Percentiles rank a stretch among this genome's conserved stretches.
phyloP scores from a whole-genome alignment of 148 eudicot species.

The Diospyros kaki region DNA sequence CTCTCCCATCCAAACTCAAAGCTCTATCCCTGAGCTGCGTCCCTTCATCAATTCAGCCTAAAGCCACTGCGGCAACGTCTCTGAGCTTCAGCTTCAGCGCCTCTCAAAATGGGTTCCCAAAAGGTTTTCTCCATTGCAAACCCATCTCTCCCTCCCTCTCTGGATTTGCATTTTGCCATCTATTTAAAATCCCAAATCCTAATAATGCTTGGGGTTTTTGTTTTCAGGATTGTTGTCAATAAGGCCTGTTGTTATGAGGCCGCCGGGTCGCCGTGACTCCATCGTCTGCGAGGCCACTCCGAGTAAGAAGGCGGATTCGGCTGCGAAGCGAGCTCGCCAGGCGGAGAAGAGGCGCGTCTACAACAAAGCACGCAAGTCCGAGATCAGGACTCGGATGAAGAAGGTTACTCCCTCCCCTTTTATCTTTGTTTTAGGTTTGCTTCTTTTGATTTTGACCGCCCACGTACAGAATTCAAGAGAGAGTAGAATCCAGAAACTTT shows the following conservation, averaged over 20 bases:
- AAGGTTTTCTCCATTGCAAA: conserved; percentile 33
- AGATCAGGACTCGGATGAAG: conserved; percentile 77
- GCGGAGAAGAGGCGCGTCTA: conserved; percentile 77
- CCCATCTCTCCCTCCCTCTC: background rate
- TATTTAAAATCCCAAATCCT: background rate
- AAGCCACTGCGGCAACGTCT: conserved; percentile 22
- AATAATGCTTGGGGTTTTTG: background rate
- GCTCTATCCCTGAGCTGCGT: conserved; percentile 32
- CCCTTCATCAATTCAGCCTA: conserved; percentile 17
- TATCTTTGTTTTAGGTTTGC: too few relatives aligned
- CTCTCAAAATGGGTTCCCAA: conserved; percentile 43
- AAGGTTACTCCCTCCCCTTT: conserved; percentile 43
- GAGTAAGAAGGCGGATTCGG: conserved; percentile 65
- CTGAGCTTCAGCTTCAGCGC: conserved; percentile 52
- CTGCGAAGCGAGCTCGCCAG: conserved; percentile 82
- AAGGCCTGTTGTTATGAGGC: conserved; percentile 32
- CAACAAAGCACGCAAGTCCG: conserved; percentile 85
- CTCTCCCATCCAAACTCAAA: conserved; percentile 42
- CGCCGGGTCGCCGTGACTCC: conserved; percentile 17
- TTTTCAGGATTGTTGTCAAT: conserved; percentile 43
- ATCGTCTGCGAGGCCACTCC: conserved; percentile 73
- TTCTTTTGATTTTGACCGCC: too few relatives aligned
- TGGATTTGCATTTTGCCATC: background rate
- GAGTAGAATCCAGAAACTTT: too few relatives aligned
- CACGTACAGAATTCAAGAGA: too few relatives aligned